Evolutionary conservation across 495 filamentous ascomycete species (phyloP), one percentile per base, ranked within the genome.

Genomic region (Tuber calosporum): DNA sequence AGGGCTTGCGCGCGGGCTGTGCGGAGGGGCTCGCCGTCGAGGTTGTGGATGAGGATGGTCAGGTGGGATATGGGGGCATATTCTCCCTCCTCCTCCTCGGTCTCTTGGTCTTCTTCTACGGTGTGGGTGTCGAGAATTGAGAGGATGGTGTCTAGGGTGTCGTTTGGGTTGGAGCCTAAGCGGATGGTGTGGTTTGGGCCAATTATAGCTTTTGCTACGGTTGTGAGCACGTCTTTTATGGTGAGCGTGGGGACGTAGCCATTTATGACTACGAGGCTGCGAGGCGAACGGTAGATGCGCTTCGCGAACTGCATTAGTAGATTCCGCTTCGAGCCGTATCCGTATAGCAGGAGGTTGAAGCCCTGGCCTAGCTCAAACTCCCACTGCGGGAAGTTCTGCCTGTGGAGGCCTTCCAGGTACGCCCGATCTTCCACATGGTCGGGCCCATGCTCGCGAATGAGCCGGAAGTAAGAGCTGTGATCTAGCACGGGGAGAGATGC

Each of bases 321-420:
- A 19, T 84, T 84, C 19, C 92, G 86, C 80, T 98, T 99, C 53
- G 91, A 94, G 8, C 95, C 95, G 77, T 92, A 97, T 40, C 95
- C 95, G 81, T 94, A 97, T 4, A 97, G 83, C 78, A 96, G 95
- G 72, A 97, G 86, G 81, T 91, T 96, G 85, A 97, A 98, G 62
- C 90, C 90, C 81, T 97, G 89, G 43, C 88, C 86, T 34, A 98
- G 87, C 83, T 99, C 96, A 78, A 98, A 99, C 22, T 86, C 83
- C 95, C 95, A 99, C 81, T 98, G 95, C 19, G 90, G 86, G 81
- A 97, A 98, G 22, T 90, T 91, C 58, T 90, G 88, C 66, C 87
- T 86, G 81, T 98, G 94, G 36, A 96, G 84, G 30, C 89, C 86
- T 71, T 90, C 85, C 39, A 99, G 85, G 72, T 90, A 89, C 26